Evolutionary conservation across 768 basidiomycete species (phyloP).

Genomic region (Boletus edulis): DNA sequence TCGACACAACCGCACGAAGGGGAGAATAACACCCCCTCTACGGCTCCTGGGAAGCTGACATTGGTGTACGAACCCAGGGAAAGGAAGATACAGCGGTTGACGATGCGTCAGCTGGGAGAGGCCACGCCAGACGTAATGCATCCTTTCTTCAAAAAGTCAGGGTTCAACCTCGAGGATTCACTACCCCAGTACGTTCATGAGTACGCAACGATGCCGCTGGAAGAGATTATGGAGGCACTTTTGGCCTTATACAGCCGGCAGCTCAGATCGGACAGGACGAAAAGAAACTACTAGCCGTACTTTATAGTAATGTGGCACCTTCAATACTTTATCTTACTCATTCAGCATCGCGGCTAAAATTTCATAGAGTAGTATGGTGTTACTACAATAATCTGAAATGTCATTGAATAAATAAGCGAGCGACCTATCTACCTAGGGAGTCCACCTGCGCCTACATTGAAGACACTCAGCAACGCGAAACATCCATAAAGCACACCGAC

Average conservation of each 20-base stretch:
- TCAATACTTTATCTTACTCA: background rate
- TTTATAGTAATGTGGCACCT: background rate
- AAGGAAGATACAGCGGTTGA: slow-evolving; percentile 73
- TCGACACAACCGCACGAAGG: slow-evolving; percentile 19
- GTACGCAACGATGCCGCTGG: slow-evolving; percentile 78
- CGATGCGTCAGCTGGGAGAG: slow-evolving; percentile 83
- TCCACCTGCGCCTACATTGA: slow-evolving; percentile 53
- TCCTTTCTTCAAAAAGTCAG: slow-evolving; percentile 80
- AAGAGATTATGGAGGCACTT: slow-evolving; percentile 80
- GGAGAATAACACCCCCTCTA: background rate
- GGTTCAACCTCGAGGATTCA: slow-evolving; percentile 80
- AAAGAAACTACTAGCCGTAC: slow-evolving; percentile 12
- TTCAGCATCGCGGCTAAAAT: background rate
- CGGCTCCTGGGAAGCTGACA: slow-evolving; percentile 12
- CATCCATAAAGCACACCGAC: slow-evolving; percentile 92
- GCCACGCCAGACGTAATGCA: slow-evolving; percentile 89
- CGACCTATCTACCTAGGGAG: slow-evolving; percentile 30
- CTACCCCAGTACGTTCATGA: slow-evolving; percentile 87
- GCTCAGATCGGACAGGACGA: slow-evolving; percentile 37
- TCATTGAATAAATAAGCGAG: slow-evolving; percentile 9
- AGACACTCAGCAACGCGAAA: slow-evolving; percentile 90
- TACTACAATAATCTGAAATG: background rate
- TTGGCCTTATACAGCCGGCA: slow-evolving; percentile 77
- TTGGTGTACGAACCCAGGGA: slow-evolving; percentile 55
- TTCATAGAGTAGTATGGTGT: background rate